These are phyloP conservation scores for Globisporangium radiosum DNA, from an alignment of 352 stramenopile species.

Conservation along the genomic window DNA sequence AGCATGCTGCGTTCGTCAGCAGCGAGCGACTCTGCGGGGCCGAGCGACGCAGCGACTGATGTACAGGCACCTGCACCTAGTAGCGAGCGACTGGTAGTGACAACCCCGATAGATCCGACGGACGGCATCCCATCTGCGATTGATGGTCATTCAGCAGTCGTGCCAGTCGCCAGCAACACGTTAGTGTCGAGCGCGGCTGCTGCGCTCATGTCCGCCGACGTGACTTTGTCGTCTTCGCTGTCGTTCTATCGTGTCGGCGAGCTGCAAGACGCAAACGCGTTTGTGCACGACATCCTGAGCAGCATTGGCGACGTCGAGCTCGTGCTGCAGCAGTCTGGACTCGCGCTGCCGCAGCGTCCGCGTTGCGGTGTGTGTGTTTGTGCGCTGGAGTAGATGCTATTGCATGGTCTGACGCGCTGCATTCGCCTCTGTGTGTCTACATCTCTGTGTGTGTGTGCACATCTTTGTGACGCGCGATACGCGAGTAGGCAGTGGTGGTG, in stretches of 20 bases:
- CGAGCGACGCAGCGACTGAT: not conserved
- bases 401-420: not conserved
- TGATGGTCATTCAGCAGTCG: too few relatives aligned
- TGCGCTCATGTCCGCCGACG: too few relatives aligned
- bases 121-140: too few relatives aligned
- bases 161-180: too few relatives aligned
- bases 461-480: not conserved
- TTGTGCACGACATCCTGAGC: conserved; percentile 51
- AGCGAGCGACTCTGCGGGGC: not conserved
- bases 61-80: too few relatives aligned
- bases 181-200: too few relatives aligned
- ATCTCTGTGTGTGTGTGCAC: not conserved
- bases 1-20: too few relatives aligned
- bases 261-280: conserved; percentile 27
- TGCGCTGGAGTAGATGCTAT: not conserved
- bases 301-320: conserved; percentile 58
- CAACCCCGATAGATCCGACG: too few relatives aligned
- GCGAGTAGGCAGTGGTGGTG: not conserved
- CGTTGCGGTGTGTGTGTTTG: not conserved
- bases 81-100: too few relatives aligned
- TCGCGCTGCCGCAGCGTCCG: not conserved
- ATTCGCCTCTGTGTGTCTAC: not conserved
- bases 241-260: conserved; percentile 3
- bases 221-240: too few relatives aligned
- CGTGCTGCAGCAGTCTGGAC: conserved; percentile 33